phyloP scores from a whole-genome alignment of 2,329 filamentous ascomycete species.

The Cladosporium sp. region DNA sequence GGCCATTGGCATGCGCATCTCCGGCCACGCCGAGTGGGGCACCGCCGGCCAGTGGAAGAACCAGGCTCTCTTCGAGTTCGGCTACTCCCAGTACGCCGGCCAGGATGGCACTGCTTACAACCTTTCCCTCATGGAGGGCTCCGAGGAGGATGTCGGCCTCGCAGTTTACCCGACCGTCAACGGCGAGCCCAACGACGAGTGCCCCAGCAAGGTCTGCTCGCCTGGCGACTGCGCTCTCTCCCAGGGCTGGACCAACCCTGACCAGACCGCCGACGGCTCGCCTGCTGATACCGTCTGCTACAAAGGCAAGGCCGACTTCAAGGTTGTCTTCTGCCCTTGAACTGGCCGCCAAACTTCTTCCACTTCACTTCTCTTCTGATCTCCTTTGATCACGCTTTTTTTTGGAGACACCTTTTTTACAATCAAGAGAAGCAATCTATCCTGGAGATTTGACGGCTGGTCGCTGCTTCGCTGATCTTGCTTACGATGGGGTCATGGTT shows the following conservation, averaged over 20 bases:
- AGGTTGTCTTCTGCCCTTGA: conserved; percentile 24
- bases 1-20: conserved; percentile 24
- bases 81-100: conserved; percentile 18
- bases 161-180: conserved; percentile 15
- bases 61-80: conserved; percentile 27
- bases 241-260: conserved; percentile 24
- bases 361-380: too few species aligned
- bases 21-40: conserved; percentile 24
- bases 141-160: conserved; percentile 21
- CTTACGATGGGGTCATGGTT: too few species aligned
- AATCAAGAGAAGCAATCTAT: too few species aligned
- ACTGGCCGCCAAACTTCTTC: not conserved
- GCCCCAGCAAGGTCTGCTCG: conserved; percentile 21
- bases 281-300: conserved; percentile 29
- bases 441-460: too few species aligned
- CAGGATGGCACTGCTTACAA: conserved; percentile 16
- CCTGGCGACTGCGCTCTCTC: conserved; percentile 16
- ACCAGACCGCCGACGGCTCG: conserved; percentile 19
- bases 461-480: too few species aligned
- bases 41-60: conserved; percentile 21
- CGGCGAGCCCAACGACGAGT: conserved; percentile 14
- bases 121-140: conserved; percentile 24
- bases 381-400: too few species aligned
- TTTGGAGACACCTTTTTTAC: too few species aligned
- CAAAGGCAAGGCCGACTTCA: conserved; percentile 24